These are phyloP conservation scores for Aspergillus carbonarius DNA, from an alignment of 2,329 filamentous ascomycete genomes.

Conservation along the genomic window DNA sequence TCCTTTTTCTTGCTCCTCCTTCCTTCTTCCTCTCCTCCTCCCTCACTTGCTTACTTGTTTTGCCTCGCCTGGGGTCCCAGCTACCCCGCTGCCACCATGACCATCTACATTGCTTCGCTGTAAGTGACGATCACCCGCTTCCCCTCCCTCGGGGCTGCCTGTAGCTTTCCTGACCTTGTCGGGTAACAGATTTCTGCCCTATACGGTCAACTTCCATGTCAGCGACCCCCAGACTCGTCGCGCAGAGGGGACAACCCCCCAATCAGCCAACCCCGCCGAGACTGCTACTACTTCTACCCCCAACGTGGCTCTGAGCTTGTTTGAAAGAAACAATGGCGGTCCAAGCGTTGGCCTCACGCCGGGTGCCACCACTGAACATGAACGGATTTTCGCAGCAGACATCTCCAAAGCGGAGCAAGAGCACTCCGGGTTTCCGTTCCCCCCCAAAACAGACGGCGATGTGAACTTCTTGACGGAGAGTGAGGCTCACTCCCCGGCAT, in stretches of 20 bases:
- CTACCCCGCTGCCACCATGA: conserved; percentile 46
- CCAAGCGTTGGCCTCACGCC: conserved; percentile 35
- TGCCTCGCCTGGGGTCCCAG: background rate
- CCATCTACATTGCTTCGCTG: conserved; percentile 61
- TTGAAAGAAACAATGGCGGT: conserved; percentile 29
- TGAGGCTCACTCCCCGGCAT: conserved; percentile 73
- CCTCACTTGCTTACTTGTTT: conserved; percentile 6
- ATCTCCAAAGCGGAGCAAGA: conserved; percentile 26
- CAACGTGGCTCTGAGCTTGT: conserved; percentile 34
- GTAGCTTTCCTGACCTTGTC: conserved; percentile 8
- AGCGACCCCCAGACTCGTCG: conserved; percentile 43
- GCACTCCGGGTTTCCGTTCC: conserved; percentile 31
- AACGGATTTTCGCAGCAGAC: conserved; percentile 39
- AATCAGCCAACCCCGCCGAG: conserved; percentile 25
- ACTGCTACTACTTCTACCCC: conserved; percentile 26
- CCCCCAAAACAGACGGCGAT: conserved; percentile 33
- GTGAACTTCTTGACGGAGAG: conserved; percentile 62
- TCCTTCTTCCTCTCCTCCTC: background rate
- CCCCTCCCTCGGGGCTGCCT: background rate
- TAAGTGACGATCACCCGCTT: conserved; percentile 31
- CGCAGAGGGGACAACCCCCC: conserved; percentile 37
- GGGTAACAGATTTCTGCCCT: conserved; percentile 75
- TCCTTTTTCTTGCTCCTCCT: conserved; percentile 4
- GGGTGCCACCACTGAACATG: conserved; percentile 43
- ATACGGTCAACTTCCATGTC: conserved; percentile 84